Conservation (phyloP, 2,329 filamentous ascomycete genomes). For the Aspergillus proliferans region DNA sequence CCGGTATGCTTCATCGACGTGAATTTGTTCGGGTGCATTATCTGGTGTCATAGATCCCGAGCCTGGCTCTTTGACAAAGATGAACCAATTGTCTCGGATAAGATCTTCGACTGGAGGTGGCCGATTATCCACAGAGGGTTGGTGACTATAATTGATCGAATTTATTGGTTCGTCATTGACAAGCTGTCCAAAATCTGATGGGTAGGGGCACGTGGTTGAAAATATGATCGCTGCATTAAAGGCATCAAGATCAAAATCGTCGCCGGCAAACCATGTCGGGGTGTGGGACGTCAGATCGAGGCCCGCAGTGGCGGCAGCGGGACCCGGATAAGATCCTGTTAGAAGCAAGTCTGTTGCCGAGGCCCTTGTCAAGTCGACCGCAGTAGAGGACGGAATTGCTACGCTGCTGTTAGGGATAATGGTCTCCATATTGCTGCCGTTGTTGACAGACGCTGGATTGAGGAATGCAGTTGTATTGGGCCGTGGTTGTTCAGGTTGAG, state of each 20-base stretch:
- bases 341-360: no score
- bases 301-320: conserved; percentile 1
- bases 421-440: no score
- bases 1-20: conserved; percentile 11
- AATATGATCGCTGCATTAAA: conserved; percentile 10
- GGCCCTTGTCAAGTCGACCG: no score
- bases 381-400: no score
- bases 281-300: conserved; percentile 5
- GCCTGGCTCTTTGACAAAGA: conserved; percentile 16
- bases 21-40: conserved; percentile 9
- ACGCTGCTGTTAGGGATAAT: no score
- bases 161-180: neutral
- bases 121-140: no score
- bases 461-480: no score
- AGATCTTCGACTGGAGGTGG: conserved; percentile 4
- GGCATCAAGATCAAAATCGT: conserved; percentile 17
- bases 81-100: conserved; percentile 10
- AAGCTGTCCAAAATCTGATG: conserved; percentile 1
- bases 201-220: conserved; percentile 3
- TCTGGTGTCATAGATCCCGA: conserved; percentile 16
- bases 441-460: no score
- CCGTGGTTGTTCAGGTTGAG: no score
- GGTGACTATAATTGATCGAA: neutral
- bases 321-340: neutral
- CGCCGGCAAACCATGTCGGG: conserved; percentile 15